phyloP scores from a whole-genome alignment of 768 basidiomycete genomes.

The Mycena latifolia region DNA sequence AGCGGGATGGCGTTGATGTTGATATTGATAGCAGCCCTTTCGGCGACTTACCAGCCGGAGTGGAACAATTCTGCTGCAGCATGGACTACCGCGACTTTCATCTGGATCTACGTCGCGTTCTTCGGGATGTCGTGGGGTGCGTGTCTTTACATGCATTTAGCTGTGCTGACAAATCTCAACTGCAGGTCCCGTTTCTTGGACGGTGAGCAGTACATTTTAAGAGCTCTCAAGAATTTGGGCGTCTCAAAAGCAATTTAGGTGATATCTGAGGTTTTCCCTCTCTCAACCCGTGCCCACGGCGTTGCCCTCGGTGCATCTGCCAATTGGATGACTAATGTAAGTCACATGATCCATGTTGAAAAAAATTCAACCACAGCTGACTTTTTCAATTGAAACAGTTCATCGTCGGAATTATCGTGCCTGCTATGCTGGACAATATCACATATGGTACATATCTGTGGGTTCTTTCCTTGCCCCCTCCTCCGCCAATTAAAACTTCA shows the following conservation, averaged over 20 bases:
- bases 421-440: constrained; percentile 49
- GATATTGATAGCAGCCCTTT: constrained; percentile 35
- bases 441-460: constrained; percentile 50
- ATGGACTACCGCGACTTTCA: constrained; percentile 48
- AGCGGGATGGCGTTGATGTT: constrained; percentile 44
- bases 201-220: constrained; percentile 25
- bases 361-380: constrained; percentile 3
- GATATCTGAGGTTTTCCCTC: constrained; percentile 56
- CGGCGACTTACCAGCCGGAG: constrained; percentile 36
- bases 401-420: constrained; percentile 43
- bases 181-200: constrained; percentile 38
- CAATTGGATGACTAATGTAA: constrained; percentile 54
- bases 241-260: constrained; percentile 27
- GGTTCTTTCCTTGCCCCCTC: not conserved
- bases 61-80: constrained; percentile 41
- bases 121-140: constrained; percentile 47
- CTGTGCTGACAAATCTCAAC: not conserved
- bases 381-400: constrained; percentile 21
- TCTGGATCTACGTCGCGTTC: constrained; percentile 56
- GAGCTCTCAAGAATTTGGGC: too few species aligned
- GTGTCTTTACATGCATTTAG: constrained; percentile 26
- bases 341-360: constrained; percentile 1
- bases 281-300: constrained; percentile 55
- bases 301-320: constrained; percentile 56
- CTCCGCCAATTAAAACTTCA: not conserved